Base-by-base conservation (phyloP, 148 eudicot species). In the Rhododendron ferrugineum region DNA sequence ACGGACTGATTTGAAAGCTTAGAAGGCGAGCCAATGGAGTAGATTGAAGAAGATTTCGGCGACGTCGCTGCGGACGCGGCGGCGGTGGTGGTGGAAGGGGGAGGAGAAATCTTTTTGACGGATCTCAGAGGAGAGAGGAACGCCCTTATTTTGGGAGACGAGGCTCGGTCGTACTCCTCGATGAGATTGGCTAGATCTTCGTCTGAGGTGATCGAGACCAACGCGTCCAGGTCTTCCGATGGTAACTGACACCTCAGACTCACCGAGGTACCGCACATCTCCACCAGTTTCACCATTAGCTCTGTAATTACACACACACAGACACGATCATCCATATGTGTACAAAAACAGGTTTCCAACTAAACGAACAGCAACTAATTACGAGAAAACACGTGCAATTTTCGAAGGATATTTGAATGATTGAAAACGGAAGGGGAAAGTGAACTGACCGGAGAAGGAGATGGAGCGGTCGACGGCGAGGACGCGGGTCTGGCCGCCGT, bases 161-260 rank as follows among this genome's bases (percentile, higher is more conserved):
- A 72, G n/a, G 81, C 68, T 1, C 86, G 90, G 54, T 94, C 93
- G 87, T 96, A 96, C 56, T 92, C 98, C 85, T 96, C 96, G 89
- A 94, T 87, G 37, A 96, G 86, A 85, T 96, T 93, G 1, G 60
- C 85, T 5, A 96, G 93, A 80, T 94, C 98, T 79, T 94, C 95
- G 46, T 94, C 94, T 13, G 95, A 94, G 73, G 96, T 96, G 81
- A 96, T 81, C 5, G 94, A 87, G 18, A 96, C 89, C 11, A 96
- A 73, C 13, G 92, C 94, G 64, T 93, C 98, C 3, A 96, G 85
- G 82, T 96, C 98, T 89, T 95, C 98, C 0, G 87, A 89, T n/a
- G 98, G 98, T 49, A 94, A 85, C 76, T 95, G 98, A 81, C 98
- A 94, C 84, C 94, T 60, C 58, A 96, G 46, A 5, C 37, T 85